Percentiles rank a stretch among this genome's conserved stretches.
Conservation (phyloP, 1,284 basidiomycete species). For the Ganoderma lucidum region DNA sequence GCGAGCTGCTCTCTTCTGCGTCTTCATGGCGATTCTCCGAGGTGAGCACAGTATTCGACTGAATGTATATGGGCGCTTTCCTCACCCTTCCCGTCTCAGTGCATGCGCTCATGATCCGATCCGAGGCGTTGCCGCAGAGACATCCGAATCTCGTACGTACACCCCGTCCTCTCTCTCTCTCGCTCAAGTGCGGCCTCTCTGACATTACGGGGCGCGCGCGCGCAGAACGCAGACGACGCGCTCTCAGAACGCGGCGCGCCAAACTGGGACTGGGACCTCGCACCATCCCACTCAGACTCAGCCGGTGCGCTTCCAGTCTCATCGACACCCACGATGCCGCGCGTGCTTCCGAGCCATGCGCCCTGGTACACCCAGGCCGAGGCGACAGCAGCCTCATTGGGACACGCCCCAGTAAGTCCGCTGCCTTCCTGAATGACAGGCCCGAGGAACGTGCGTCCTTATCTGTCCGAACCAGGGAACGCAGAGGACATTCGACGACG, state of each 20-base stretch:
- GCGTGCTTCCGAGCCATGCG: background rate
- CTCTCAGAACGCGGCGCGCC: background rate
- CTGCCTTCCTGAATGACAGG: background rate
- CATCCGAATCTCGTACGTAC: background rate
- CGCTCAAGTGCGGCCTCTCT: background rate
- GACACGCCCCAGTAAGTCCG: constrained; percentile 1
- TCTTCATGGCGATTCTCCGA: constrained; percentile 6
- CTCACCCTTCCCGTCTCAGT: background rate
- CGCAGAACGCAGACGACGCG: background rate
- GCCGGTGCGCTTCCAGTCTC: background rate
- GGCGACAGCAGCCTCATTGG: background rate
- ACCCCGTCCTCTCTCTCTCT: background rate
- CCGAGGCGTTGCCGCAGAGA: background rate
- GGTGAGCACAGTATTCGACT: background rate
- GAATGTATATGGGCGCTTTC: background rate
- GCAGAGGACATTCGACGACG: background rate
- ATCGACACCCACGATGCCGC: background rate
- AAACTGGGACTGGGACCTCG: background rate
- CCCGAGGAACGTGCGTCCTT: background rate
- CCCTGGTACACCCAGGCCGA: background rate
- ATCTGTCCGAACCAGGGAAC: background rate
- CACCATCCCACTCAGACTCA: background rate
- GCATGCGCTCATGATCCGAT: background rate
- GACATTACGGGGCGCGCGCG: background rate
- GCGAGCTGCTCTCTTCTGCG: background rate